Conservation (phyloP, 345 rosid genomes). For the Lepidium didymum region DNA sequence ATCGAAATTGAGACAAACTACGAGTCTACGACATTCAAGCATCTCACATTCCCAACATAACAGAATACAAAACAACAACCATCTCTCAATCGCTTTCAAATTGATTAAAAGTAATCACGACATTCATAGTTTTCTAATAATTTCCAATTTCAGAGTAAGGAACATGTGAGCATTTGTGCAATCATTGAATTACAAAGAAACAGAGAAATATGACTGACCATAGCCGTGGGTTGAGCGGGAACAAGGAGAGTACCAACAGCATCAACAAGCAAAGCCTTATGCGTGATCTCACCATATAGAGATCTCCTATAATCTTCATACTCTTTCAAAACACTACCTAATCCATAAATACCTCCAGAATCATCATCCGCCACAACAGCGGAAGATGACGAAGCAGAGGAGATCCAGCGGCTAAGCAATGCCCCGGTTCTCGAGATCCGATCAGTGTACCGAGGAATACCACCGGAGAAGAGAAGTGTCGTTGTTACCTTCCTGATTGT, state of each 20-base stretch:
- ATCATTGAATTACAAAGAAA: neutral
- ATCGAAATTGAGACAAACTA: neutral
- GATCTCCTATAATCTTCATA: slow-evolving; percentile 80
- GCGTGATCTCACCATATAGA: slow-evolving; percentile 73
- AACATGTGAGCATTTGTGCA: neutral
- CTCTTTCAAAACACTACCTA: slow-evolving; percentile 61
- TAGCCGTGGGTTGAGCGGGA: slow-evolving; percentile 98
- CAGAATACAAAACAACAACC: neutral
- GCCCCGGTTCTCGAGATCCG: slow-evolving; percentile 6
- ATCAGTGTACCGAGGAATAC: neutral
- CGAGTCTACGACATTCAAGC: neutral
- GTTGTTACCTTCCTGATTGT: slow-evolving; percentile 7
- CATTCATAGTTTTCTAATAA: too few species aligned
- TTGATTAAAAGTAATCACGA: too few species aligned
- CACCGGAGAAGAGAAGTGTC: slow-evolving; percentile 23
- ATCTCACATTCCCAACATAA: neutral
- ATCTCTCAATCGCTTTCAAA: neutral
- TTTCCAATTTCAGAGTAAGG: neutral
- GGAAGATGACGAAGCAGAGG: slow-evolving; percentile 32
- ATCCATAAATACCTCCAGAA: slow-evolving; percentile 20
- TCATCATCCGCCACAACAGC: slow-evolving; percentile 27
- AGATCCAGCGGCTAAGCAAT: slow-evolving; percentile 20
- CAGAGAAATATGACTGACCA: slow-evolving; percentile 35
- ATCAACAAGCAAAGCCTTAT: slow-evolving; percentile 84
- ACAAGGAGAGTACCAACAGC: slow-evolving; percentile 88